A percentile compares a stretch with the other conserved stretches of the same genome.
These are phyloP conservation scores for Ophiostoma pallidulum DNA, from an alignment of 2,329 filamentous ascomycete genomes.

Conservation along the genomic window DNA sequence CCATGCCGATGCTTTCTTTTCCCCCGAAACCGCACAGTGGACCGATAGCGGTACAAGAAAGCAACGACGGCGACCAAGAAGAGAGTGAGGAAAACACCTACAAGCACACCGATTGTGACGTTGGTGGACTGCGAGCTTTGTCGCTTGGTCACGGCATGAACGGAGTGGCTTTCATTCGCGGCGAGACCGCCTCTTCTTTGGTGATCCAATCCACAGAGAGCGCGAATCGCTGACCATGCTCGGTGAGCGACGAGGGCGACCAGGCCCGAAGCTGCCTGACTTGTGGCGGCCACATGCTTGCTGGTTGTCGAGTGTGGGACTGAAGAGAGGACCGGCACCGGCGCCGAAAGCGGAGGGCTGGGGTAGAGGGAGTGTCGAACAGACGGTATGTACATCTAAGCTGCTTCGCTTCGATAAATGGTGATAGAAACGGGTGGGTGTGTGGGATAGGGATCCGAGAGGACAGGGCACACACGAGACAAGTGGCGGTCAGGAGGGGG, in stretches of 20 bases:
- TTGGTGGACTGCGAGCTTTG: slow-evolving; percentile 10
- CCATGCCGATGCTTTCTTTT: neutral
- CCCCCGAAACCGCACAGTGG: slow-evolving; percentile 2
- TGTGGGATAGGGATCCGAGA: neutral
- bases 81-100: slow-evolving; percentile 5
- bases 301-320: neutral
- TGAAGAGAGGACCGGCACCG: neutral
- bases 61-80: slow-evolving; percentile 7
- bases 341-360: neutral
- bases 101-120: slow-evolving; percentile 15
- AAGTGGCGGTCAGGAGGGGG: too few species aligned
- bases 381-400: slow-evolving; percentile 7
- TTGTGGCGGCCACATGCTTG: neutral
- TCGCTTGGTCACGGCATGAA: neutral
- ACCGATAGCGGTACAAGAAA: slow-evolving; percentile 14
- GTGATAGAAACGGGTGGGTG: neutral
- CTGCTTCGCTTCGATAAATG: neutral
- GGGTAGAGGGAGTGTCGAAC: neutral
- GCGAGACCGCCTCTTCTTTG: neutral
- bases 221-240: neutral
- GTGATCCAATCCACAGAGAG: too few species aligned
- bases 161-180: too few species aligned
- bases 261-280: neutral
- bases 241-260: neutral
- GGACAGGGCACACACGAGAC: too few species aligned